These are phyloP conservation scores for Hypseocharis bilobata DNA, from an alignment of 441 rosid species.

Conservation along the genomic window DNA sequence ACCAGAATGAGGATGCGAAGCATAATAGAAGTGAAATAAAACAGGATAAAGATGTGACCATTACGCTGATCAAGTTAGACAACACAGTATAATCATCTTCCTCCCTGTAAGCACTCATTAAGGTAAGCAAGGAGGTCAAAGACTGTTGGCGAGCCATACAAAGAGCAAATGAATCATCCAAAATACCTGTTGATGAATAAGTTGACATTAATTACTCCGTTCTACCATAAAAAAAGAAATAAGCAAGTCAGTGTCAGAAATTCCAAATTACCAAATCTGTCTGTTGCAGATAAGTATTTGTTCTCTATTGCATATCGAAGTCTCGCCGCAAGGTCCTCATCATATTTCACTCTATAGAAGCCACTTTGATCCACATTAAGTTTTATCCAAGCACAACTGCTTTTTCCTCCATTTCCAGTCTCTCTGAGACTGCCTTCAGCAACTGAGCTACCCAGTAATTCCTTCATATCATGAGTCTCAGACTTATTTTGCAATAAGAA, in stretches of 20 bases:
- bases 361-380: constrained; percentile 77
- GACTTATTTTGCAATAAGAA: constrained; percentile 63
- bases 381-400: constrained; percentile 52
- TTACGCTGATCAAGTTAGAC: constrained; percentile 70
- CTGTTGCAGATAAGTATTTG: constrained; percentile 47
- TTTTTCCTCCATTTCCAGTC: constrained; percentile 18
- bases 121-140: constrained; percentile 63
- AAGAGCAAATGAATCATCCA: constrained; percentile 88
- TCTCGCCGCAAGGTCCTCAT: constrained; percentile 60
- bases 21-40: constrained; percentile 2
- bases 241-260: constrained; percentile 11
- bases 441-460: constrained; percentile 29
- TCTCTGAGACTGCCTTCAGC: not conserved
- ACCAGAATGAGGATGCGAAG: constrained; percentile 19
- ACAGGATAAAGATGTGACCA: constrained; percentile 17
- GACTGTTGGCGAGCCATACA: constrained; percentile 82
- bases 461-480: constrained; percentile 39
- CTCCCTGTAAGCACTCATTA: constrained; percentile 66
- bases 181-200: constrained; percentile 47
- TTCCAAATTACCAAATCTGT: constrained; percentile 62
- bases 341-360: constrained; percentile 85
- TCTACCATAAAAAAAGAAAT: constrained; percentile 12
- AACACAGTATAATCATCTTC: constrained; percentile 74
- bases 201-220: constrained; percentile 15
- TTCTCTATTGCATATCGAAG: constrained; percentile 66